These are phyloP conservation scores for Ilex asprella DNA, from an alignment of 257 asterid species.

Conservation along the genomic window DNA sequence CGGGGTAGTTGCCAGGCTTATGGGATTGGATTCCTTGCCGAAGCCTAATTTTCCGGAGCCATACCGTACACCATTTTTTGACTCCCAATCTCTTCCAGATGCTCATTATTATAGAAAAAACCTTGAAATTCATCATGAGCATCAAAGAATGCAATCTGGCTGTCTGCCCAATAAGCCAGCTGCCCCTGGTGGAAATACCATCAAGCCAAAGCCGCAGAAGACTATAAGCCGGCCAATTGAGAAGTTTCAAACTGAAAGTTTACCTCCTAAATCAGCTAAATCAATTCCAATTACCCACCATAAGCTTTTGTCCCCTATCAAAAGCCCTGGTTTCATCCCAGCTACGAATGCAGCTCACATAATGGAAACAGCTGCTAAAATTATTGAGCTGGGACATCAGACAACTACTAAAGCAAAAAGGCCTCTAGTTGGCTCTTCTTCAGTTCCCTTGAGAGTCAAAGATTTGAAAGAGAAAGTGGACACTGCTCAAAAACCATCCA, in stretches of 20 bases:
- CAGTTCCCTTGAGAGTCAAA: conserved; percentile 49
- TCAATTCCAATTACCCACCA: conserved; percentile 76
- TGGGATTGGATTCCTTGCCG: conserved; percentile 90
- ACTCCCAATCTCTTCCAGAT: conserved; percentile 46
- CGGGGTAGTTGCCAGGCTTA: conserved; percentile 87
- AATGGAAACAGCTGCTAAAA: conserved; percentile 91
- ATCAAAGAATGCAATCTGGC: conserved; percentile 31
- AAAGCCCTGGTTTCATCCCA: conserved; percentile 41
- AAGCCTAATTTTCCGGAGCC: conserved; percentile 44
- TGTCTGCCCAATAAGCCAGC: conserved; percentile 18
- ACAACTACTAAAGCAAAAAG: conserved; percentile 34
- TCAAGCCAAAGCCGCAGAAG: conserved; percentile 32
- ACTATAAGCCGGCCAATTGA: conserved; percentile 43
- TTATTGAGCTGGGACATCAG: conserved; percentile 51
- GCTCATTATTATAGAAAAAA: conserved; percentile 27
- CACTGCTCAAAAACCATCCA: conserved; percentile 43
- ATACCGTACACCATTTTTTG: conserved; percentile 45
- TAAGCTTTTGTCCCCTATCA: conserved; percentile 85
- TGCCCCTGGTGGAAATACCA: conserved; percentile 16
- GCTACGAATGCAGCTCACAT: conserved; percentile 69
- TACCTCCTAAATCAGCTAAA: conserved; percentile 92
- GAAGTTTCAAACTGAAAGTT: conserved; percentile 68
- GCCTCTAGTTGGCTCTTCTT: conserved; percentile 50
- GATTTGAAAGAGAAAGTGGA: conserved; percentile 70
- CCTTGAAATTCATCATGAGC: conserved; percentile 27